These are phyloP conservation scores for Lupinus albus DNA, from an alignment of 306 rosid species.

Conservation along the genomic window DNA sequence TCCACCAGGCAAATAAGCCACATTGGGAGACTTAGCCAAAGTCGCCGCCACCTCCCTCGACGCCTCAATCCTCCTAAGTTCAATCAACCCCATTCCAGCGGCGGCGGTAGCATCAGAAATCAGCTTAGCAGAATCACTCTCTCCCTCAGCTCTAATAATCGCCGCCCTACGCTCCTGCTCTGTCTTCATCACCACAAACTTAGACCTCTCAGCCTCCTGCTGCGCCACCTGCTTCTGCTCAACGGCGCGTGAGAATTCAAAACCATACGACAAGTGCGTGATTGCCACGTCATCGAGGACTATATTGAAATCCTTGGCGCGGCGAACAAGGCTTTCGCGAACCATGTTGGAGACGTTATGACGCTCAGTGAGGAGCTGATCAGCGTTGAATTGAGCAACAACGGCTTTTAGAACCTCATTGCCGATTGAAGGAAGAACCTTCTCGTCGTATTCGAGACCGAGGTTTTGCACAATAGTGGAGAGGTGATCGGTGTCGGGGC, in stretches of 20 bases:
- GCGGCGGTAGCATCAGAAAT: conserved; percentile 79
- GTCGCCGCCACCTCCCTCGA: conserved; percentile 80
- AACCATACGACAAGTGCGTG: conserved; percentile 77
- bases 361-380: conserved; percentile 86
- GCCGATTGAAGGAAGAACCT: conserved; percentile 88
- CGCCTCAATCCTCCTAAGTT: conserved; percentile 88
- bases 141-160: conserved; percentile 85
- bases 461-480: conserved; percentile 76
- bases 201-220: conserved; percentile 95
- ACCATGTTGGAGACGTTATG: conserved; percentile 83
- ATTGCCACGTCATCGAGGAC: conserved; percentile 85
- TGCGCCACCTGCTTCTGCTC: conserved; percentile 98
- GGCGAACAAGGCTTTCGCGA: conserved; percentile 65
- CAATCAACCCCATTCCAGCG: conserved; percentile 74
- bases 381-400: conserved; percentile 91
- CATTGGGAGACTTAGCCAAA: conserved; percentile 81
- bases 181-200: conserved; percentile 87
- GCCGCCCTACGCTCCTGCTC: conserved; percentile 96
- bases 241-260: conserved; percentile 80
- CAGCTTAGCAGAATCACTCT: conserved; percentile 85
- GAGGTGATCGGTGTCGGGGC: conserved; percentile 71
- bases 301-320: conserved; percentile 89
- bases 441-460: conserved; percentile 95
- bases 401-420: conserved; percentile 88
- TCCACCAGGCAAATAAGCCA: conserved; percentile 68